Evolutionary conservation across 768 basidiomycete species (phyloP).

Genomic region (Zangia roseola): DNA sequence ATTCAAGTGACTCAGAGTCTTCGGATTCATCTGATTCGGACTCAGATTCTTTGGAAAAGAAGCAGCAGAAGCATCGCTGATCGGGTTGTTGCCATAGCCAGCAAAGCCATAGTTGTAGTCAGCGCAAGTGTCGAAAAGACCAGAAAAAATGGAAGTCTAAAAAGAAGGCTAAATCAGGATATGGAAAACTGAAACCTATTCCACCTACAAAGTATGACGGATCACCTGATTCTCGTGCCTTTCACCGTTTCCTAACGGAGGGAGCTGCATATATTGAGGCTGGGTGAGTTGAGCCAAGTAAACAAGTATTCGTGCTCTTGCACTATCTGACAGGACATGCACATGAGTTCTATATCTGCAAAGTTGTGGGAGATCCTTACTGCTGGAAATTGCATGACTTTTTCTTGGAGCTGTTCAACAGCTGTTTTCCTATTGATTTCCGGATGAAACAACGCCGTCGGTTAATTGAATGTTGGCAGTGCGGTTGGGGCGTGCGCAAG

Average conservation of each 20-base stretch:
- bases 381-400: constrained; percentile 26
- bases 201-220: constrained; percentile 18
- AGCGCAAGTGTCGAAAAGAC: too few species aligned
- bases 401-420: constrained; percentile 32
- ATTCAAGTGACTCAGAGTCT: too few species aligned
- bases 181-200: constrained; percentile 12
- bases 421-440: constrained; percentile 35
- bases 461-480: constrained; percentile 22
- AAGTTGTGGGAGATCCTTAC: background rate
- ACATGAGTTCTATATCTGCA: constrained; percentile 29
- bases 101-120: too few species aligned
- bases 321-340: constrained; percentile 33
- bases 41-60: too few species aligned
- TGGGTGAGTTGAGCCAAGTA: constrained; percentile 9
- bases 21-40: too few species aligned
- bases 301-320: constrained; percentile 21
- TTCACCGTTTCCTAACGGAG: constrained; percentile 15
- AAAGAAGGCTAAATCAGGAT: background rate
- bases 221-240: background rate
- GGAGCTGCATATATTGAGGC: constrained; percentile 18
- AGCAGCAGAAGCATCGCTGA: too few species aligned
- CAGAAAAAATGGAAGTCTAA: too few species aligned
- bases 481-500: constrained; percentile 18
- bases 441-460: constrained; percentile 23
- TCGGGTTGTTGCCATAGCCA: too few species aligned